phyloP scores from a whole-genome alignment of 2,329 filamentous ascomycete species.

The Exserohilum rostratum region DNA sequence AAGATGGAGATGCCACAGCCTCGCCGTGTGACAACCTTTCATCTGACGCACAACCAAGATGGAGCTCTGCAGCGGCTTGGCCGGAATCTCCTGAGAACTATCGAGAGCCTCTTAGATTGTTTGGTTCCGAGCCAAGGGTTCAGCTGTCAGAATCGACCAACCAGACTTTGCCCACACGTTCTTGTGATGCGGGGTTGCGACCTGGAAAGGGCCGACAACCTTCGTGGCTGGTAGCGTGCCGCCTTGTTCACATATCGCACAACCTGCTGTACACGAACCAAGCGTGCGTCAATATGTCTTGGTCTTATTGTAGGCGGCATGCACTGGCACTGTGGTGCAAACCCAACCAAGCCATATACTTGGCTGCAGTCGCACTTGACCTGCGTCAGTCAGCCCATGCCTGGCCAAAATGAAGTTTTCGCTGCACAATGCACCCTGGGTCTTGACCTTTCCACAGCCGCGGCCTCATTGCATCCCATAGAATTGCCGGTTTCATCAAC shows the following conservation, averaged over 20 bases:
- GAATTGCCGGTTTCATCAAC: no score
- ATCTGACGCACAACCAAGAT: constrained; percentile 23
- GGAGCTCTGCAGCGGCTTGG: constrained; percentile 20
- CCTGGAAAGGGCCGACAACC: constrained; percentile 10
- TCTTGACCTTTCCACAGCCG: no score
- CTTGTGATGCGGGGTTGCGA: constrained; percentile 29
- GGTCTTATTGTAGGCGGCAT: no score
- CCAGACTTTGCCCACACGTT: constrained; percentile 15
- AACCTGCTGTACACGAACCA: not conserved
- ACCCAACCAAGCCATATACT: no score
- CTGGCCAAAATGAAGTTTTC: no score
- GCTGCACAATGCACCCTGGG: no score
- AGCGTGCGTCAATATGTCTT: not conserved
- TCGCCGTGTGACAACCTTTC: constrained; percentile 14
- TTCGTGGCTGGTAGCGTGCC: not conserved
- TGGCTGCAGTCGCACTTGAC: no score
- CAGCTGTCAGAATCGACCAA: constrained; percentile 21
- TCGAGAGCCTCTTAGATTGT: constrained; percentile 15
- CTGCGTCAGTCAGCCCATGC: no score
- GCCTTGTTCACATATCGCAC: constrained; percentile 5
- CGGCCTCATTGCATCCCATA: no score
- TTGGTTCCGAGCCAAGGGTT: constrained; percentile 17
- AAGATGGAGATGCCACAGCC: not conserved
- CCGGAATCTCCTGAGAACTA: constrained; percentile 4
- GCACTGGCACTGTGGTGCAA: no score